phyloP scores from a whole-genome alignment of 2,329 filamentous ascomycete genomes.

The Ceratocystis smalleyi region DNA sequence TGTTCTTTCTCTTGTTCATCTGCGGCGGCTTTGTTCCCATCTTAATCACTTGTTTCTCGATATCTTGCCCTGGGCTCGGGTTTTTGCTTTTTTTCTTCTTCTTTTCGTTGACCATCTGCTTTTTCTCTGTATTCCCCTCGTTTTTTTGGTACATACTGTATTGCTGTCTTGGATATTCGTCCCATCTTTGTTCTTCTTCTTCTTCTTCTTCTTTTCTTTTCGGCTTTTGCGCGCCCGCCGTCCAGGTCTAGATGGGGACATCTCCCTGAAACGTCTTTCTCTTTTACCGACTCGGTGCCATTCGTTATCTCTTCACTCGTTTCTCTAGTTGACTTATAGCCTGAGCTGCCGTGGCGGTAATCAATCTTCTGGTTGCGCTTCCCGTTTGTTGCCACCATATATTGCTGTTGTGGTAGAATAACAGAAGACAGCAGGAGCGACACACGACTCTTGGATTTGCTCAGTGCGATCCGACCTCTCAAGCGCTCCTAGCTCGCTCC shows the following conservation, averaged over 20 bases:
- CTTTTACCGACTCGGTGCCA: conserved; percentile 9
- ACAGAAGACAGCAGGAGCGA: background rate
- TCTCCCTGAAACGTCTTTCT: conserved; percentile 9
- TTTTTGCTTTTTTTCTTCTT: background rate
- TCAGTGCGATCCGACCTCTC: background rate
- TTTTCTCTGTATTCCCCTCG: background rate
- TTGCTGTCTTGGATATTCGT: conserved; percentile 22
- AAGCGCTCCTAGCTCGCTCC: background rate
- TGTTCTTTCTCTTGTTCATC: background rate
- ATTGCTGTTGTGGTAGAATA: background rate
- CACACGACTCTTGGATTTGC: background rate
- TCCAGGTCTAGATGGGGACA: conserved; percentile 8
- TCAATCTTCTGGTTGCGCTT: conserved; percentile 13
- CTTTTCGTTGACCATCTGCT: background rate
- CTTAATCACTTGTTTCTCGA: conserved; percentile 19
- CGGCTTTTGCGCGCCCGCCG: conserved; percentile 2
- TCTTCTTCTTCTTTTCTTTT: conserved; percentile 14
- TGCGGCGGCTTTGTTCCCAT: conserved; percentile 3
- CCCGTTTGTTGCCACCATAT: background rate
- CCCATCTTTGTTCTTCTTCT: conserved; percentile 18
- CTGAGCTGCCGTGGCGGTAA: conserved; percentile 1
- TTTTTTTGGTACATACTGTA: conserved; percentile 4
- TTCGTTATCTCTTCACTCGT: conserved; percentile 10
- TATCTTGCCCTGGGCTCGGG: conserved; percentile 11
- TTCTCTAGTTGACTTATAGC: background rate